Base-by-base conservation (phyloP, 257 asterid genomes). In the Scutellaria barbata region DNA sequence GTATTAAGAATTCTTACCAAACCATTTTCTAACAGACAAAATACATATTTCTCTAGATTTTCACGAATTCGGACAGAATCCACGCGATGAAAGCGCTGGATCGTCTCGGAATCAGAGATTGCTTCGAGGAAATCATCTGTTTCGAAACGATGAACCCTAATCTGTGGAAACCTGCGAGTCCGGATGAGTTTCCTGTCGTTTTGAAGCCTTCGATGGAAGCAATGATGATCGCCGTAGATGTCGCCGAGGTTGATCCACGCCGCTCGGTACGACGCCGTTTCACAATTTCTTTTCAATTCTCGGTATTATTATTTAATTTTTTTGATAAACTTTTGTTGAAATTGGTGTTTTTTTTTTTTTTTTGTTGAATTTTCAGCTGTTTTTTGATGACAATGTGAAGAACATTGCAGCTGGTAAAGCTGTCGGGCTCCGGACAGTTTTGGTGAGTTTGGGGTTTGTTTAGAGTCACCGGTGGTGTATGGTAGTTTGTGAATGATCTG, bases 141-240 rank as follows among this genome's bases (percentile, higher is more conserved):
- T 92, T 92, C 81, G 98, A 92, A 73, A 92, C 95, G 9, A 90
- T 92, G 91, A 92, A 92, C 47, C 89, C 92, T 2, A 76, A 89
- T 40, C 61, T 90, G 66, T 75, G 73, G 25, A 72, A 66, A 40
- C 64, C 89, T 1, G 61, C 75, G 5, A 67, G 86, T 25, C 80
- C 92, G 1, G 84, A 81, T 1, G 96, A 91, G 54, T 82, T 80
- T 62, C 96, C 96, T 0, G 97, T 92, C 11, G 87, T 92, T 25
- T 45, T 92, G 66, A 92, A 90, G 72, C 98, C 98, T 20, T 85
- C 97, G 7, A 53, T 82, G 68, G 87, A 87, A 74, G 97, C 97
- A 8, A 81, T 92, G 86, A 81, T 77, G 16, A 83, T 86, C 69
- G 97, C 88, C 72, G 57, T 92, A 17, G 88, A 87, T 13, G 89